Evolutionary conservation across 2,329 filamentous ascomycete genomes (phyloP), one percentile per base, ranked within the genome.

Genomic region (Talaromyces sp.): DNA sequence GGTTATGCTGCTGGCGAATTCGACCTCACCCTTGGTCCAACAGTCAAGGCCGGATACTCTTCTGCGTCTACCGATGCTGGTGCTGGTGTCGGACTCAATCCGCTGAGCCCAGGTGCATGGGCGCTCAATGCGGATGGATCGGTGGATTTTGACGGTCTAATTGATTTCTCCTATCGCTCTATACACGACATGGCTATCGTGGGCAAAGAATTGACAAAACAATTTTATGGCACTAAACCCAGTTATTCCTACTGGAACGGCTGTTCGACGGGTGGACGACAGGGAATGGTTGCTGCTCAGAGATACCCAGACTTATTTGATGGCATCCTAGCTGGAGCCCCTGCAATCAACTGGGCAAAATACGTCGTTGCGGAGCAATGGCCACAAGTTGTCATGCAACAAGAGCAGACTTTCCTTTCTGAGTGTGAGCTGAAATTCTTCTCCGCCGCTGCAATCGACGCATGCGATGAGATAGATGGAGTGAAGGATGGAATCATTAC

Each of bases 211-310:
- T 5, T 73, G 7, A 69, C 65, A 0, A 46, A 59, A 8, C 60
- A 57, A 2, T 73, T 66, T 57, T 77, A 76, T 50, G 68, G 67
- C 2, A 53, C 59, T n/a, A 54, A 54, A 9, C 65, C 66, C 7
- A 63, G 63, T 9, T 74, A 69, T 57, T 75, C 74, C 3, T 79
- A 79, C 66, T 79, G 74, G 64, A 64, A 74, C 43, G 76, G 75
- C 17, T 79, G 77, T 65, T 78, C 75, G 1, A 72, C 72, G 13
- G 77, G 77, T 56, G 77, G 77, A 17, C 67, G 72, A 28, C 76
- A 79, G 64, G 77, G 77, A 39, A 61, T 78, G 36, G 75, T 75
- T 62, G 71, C 72, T 3, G 72, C 73, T 5, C 71, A 78, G 60
- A 65, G 70, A 40, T 79, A 71, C 61, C 77, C 76, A 0, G 64